Conservation (phyloP, 2,329 filamentous ascomycete species). For the Diaporthe caulivora region DNA sequence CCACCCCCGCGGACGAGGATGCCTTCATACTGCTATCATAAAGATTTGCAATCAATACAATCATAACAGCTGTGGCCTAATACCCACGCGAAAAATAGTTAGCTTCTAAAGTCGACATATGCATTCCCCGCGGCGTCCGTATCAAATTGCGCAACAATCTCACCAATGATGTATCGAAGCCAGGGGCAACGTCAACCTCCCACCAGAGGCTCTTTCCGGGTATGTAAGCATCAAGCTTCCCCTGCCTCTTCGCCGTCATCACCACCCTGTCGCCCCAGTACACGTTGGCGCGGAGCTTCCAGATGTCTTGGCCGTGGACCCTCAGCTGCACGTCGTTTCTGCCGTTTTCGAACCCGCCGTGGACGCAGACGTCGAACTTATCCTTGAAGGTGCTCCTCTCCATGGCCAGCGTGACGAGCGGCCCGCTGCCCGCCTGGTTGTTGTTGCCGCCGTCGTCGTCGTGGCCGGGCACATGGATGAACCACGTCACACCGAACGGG, state of each 20-base stretch:
- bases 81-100: background rate
- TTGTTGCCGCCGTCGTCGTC: too few relatives aligned
- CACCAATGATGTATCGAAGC: constrained; percentile 25
- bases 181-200: constrained; percentile 11
- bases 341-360: background rate
- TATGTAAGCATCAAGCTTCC: background rate
- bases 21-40: background rate
- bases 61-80: background rate
- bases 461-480: background rate
- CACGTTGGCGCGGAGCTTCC: constrained; percentile 12
- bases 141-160: background rate
- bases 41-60: constrained; percentile 6
- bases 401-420: background rate
- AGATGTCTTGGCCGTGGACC: constrained; percentile 4
- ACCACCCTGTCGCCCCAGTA: constrained; percentile 13
- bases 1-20: background rate
- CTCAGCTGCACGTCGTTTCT: background rate
- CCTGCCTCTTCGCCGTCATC: constrained; percentile 11
- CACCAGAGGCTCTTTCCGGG: constrained; percentile 1
- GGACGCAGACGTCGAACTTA: constrained; percentile 6
- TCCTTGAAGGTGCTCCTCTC: background rate
- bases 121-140: background rate
- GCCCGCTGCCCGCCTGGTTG: background rate
- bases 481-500: background rate
- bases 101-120: background rate